phyloP scores from a whole-genome alignment of 2,329 filamentous ascomycete species.

The Aspergillus persii region DNA sequence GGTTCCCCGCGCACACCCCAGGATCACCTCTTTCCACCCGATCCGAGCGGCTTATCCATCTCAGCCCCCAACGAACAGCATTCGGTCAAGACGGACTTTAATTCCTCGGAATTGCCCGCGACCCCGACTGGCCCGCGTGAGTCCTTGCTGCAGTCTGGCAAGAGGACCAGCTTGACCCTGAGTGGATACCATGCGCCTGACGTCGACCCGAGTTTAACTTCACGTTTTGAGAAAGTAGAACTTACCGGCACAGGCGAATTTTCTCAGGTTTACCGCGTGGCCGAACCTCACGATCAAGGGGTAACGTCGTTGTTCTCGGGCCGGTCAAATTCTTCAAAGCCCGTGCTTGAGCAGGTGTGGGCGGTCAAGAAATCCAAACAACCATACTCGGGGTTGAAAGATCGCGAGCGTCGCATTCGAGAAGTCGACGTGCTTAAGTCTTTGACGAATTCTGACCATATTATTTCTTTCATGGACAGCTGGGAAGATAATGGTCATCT shows the following conservation, averaged over 20 bases:
- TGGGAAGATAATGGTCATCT: constrained; percentile 86
- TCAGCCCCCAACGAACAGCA: constrained; percentile 58
- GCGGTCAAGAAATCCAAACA: constrained; percentile 92
- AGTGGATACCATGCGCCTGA: constrained; percentile 69
- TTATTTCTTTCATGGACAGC: constrained; percentile 77
- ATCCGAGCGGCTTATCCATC: constrained; percentile 80
- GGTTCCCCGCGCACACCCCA: constrained; percentile 73
- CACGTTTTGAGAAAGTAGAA: constrained; percentile 77
- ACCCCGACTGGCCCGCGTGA: constrained; percentile 73
- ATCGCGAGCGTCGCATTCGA: constrained; percentile 78
- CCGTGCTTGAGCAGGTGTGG: constrained; percentile 64
- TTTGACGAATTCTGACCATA: constrained; percentile 77
- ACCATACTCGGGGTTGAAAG: constrained; percentile 71
- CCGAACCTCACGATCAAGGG: constrained; percentile 40
- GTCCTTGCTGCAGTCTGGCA: constrained; percentile 56
- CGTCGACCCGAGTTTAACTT: constrained; percentile 70
- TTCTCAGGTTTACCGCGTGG: constrained; percentile 84
- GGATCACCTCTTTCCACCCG: constrained; percentile 70
- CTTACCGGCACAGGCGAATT: constrained; percentile 86
- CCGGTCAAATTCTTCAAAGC: constrained; percentile 53
- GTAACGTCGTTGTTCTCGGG: constrained; percentile 44
- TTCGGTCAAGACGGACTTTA: constrained; percentile 40
- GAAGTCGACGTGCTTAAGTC: constrained; percentile 78
- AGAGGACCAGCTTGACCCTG: constrained; percentile 65
- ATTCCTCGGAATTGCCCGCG: constrained; percentile 61